Percentiles rank a stretch among this genome's conserved stretches.
Evolutionary conservation across 75 land plant species (phyloP).

Genomic region (Cryptomeria japonica): DNA sequence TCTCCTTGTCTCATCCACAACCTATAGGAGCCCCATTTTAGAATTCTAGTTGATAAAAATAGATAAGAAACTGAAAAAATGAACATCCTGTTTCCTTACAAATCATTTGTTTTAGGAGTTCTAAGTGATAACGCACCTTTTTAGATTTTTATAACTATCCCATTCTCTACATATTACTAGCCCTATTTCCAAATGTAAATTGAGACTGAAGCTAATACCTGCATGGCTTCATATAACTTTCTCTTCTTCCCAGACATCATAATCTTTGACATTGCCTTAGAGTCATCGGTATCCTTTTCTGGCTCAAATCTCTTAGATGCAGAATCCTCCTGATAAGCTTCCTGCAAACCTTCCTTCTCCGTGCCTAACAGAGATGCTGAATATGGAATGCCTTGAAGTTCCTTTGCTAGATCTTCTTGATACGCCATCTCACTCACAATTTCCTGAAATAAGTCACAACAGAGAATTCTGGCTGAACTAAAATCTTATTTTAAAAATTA

Average conservation of each 20-base stretch:
- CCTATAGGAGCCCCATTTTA: too few species aligned
- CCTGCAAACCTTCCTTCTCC: constrained; percentile 27
- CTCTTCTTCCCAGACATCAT: constrained; percentile 79
- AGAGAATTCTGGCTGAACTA: background rate
- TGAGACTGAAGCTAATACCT: constrained; percentile 42
- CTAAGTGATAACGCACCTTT: too few species aligned
- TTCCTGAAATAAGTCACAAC: constrained; percentile 42
- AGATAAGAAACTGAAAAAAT: too few species aligned
- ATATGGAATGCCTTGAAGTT: constrained; percentile 60
- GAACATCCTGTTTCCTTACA: too few species aligned
- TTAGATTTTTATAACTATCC: too few species aligned
- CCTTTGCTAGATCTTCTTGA: constrained; percentile 68
- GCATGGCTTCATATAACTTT: constrained; percentile 67
- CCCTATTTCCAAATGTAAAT: background rate
- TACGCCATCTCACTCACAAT: constrained; percentile 50
- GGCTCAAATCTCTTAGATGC: background rate
- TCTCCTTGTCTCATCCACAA: too few species aligned
- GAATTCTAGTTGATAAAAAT: too few species aligned
- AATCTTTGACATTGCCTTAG: constrained; percentile 37
- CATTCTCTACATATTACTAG: too few species aligned
- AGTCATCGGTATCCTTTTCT: constrained; percentile 19
- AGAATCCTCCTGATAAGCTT: constrained; percentile 14
- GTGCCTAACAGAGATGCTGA: constrained; percentile 32
- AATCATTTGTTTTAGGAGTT: too few species aligned
- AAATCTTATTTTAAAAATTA: background rate